Base-by-base conservation (phyloP, 148 eudicot genomes). In the Camellia lanceoleosa region DNA sequence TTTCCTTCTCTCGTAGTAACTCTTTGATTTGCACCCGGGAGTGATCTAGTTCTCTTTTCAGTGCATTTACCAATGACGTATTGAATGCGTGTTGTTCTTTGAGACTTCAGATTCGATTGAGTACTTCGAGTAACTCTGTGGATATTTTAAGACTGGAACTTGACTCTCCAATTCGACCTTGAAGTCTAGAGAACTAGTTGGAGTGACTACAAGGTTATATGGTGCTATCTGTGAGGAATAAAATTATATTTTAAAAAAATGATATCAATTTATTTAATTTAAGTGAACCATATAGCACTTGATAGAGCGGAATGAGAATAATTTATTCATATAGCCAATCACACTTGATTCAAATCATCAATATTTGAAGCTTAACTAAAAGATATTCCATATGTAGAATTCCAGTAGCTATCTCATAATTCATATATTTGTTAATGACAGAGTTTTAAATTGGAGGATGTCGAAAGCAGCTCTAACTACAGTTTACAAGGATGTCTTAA, bases 101-200 rank as follows among this genome's bases (percentile, higher is more conserved):
- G 54, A 95, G 97, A 84, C 82, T 89, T 93, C 93, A 93, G 46
- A 95, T 95, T 55, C 91, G 89, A 78, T 93, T 90, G 49, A 95
- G 91, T 73, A 95, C 88, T 85, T 88, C 89, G 74, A 93, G 92
- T 16, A 93, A 78, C 83, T 93, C 94, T 0, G 93, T 86, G 44
- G 97, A 92, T 71, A 94, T 93, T 88, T 93, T 88, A 58, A 95
- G 89, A 83, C 78, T 84, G 71, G 80, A 85, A 76, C 71, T 83
- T 49, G 93, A 79, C 67, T 89, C 87, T 69, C 86, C 82, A 52
- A 74, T 61, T 77, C 85, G 87, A 68, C 88, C 82, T 85, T 90
- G 61, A 89, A 76, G 74, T 86, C 89, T 83, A 86, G 2, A 70
- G 93, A 89, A 81, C 89, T 85, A 63, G 83, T 77, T 54, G 97